Conservation (phyloP, 441 rosid species). For the Pelargonium fulgidum region DNA sequence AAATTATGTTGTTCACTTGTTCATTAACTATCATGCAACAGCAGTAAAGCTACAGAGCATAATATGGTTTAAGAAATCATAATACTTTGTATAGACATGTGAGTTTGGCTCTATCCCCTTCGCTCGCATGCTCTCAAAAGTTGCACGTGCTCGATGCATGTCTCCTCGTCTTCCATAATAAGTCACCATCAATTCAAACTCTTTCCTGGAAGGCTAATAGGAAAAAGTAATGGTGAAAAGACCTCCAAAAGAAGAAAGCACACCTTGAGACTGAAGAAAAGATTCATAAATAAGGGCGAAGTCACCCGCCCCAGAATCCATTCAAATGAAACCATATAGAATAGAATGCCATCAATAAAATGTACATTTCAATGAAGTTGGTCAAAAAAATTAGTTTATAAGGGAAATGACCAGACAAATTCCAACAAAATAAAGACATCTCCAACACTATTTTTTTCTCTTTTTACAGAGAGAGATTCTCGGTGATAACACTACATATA, state of each 20-base stretch:
- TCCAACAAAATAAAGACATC: no score
- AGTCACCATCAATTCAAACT: constrained; percentile 87
- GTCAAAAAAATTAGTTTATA: no score
- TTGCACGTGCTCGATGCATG: constrained; percentile 86
- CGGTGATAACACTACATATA: neutral
- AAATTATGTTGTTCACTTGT: neutral
- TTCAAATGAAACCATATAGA: no score
- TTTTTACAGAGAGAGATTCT: no score
- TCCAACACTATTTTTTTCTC: no score
- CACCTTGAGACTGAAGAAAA: neutral
- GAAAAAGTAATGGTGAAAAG: constrained; percentile 13
- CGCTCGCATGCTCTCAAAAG: constrained; percentile 87
- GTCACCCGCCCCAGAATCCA: no score
- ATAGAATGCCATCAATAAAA: neutral
- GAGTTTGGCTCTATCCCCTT: constrained; percentile 87
- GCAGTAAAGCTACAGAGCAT: constrained; percentile 8
- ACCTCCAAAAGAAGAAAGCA: neutral
- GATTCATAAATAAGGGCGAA: no score
- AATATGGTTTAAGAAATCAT: constrained; percentile 17
- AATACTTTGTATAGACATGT: constrained; percentile 80
- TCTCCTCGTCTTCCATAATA: constrained; percentile 94
- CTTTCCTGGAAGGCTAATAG: constrained; percentile 87
- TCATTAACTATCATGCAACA: neutral
- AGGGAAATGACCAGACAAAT: no score
- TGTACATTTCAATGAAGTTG: neutral